These are phyloP conservation scores for Posidonia oceanica DNA, from an alignment of 116 monocot species.

Conservation along the genomic window DNA sequence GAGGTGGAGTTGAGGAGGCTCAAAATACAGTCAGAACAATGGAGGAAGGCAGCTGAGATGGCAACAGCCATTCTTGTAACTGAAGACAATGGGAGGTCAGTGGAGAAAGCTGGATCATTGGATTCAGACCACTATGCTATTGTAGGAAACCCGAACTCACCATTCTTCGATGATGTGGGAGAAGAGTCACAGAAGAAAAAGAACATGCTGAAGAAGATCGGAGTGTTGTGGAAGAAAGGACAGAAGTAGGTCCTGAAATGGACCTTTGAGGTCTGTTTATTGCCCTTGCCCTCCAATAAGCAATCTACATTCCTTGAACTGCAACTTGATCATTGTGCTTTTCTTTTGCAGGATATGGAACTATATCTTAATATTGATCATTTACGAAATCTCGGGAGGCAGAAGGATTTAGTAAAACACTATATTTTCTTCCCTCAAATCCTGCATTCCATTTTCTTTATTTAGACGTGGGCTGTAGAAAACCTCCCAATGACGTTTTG, in stretches of 20 bases:
- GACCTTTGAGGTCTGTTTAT: too few species aligned
- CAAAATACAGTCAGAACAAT: conserved; percentile 74
- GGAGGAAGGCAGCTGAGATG: conserved; percentile 94
- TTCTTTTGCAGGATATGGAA: too few species aligned
- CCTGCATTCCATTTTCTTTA: too few species aligned
- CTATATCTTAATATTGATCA: too few species aligned
- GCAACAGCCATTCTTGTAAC: conserved; percentile 55
- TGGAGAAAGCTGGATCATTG: conserved; percentile 39
- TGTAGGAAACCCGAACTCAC: conserved; percentile 53
- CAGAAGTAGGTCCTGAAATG: conserved; percentile 10
- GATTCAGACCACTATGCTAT: conserved; percentile 11
- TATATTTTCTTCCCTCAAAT: too few species aligned
- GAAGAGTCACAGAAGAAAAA: conserved; percentile 34
- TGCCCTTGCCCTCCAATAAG: too few species aligned
- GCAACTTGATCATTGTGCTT: too few species aligned
- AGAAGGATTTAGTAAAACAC: too few species aligned
- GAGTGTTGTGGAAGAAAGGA: conserved; percentile 70
- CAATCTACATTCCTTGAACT: too few species aligned
- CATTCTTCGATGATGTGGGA: conserved; percentile 47
- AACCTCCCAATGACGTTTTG: too few species aligned
- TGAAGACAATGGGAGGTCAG: conserved; percentile 27
- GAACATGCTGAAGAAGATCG: conserved; percentile 43
- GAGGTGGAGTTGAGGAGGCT: conserved; percentile 65
- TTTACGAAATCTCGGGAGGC: too few species aligned
- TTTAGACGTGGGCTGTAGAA: too few species aligned